phyloP scores from a whole-genome alignment of 2,329 filamentous ascomycete genomes.

The Fusarium paranaense region DNA sequence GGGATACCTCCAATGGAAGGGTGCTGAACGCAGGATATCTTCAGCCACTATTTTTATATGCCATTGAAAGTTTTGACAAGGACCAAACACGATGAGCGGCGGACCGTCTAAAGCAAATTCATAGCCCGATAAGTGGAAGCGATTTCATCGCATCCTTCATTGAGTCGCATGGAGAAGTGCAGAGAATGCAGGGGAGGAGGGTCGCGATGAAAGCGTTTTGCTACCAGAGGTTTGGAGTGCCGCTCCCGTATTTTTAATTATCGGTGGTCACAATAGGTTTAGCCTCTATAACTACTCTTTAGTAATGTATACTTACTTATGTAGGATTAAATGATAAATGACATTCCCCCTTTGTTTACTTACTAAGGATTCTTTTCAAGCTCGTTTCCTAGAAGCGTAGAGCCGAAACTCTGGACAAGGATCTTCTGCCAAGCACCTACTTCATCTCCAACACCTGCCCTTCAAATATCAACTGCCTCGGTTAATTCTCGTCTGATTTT shows the following conservation, averaged over 20 bases:
- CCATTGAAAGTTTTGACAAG: not conserved
- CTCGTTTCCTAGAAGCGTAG: not conserved
- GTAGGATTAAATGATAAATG: not conserved
- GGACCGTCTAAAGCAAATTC: not conserved
- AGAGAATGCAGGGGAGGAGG: constrained; percentile 12
- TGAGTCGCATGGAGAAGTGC: constrained; percentile 11
- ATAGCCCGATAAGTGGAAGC: constrained; percentile 15
- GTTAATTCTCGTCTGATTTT: not conserved
- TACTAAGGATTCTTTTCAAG: not conserved
- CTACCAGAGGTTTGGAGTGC: constrained; percentile 17
- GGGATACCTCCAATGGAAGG: not conserved
- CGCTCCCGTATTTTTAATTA: constrained; percentile 1
- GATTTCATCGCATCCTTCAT: constrained; percentile 22
- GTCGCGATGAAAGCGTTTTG: constrained; percentile 24
- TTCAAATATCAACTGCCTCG: not conserved
- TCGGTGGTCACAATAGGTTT: not conserved
- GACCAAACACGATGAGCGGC: not conserved
- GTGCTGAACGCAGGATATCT: not conserved
- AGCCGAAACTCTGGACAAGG: not conserved
- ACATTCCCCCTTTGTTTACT: not conserved
- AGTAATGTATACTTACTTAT: not conserved
- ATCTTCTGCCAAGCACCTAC: not conserved
- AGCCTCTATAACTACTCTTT: not conserved
- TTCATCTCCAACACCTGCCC: not conserved
- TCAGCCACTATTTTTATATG: not conserved